Conservation (phyloP, 2,329 filamentous ascomycete species). For the Colletotrichum tropicicola region DNA sequence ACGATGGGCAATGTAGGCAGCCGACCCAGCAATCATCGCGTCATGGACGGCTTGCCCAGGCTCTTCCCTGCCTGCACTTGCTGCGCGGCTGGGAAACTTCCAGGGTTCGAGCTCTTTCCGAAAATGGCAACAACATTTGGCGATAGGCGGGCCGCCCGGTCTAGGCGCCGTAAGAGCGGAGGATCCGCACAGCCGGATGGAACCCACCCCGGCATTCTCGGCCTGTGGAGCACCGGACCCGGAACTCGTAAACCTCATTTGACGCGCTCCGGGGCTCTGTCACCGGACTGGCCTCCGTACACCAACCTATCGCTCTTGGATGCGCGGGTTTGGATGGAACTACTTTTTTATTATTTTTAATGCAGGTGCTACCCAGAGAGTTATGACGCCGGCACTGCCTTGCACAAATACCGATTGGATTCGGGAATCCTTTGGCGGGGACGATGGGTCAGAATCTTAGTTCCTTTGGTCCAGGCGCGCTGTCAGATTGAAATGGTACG, state of each 20-base stretch:
- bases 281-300: not conserved
- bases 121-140: not conserved
- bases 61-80: not conserved
- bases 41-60: not conserved
- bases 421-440: not conserved
- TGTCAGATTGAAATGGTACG: conserved; percentile 17
- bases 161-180: not conserved
- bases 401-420: not conserved
- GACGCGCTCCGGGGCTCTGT: not conserved
- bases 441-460: not conserved
- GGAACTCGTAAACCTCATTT: not conserved
- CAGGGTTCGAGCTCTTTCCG: not conserved
- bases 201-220: not conserved
- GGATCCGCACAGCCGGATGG: not conserved
- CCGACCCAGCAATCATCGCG: not conserved
- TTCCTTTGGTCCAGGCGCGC: not conserved
- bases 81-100: not conserved
- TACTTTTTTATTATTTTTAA: not conserved
- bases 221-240: not conserved
- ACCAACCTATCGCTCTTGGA: not conserved
- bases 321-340: not conserved
- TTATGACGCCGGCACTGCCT: not conserved
- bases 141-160: not conserved
- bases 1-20: not conserved
- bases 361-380: not conserved